These are phyloP conservation scores for Blastocystis sp. DNA, from an alignment of 352 stramenopile genomes.

Conservation along the genomic window DNA sequence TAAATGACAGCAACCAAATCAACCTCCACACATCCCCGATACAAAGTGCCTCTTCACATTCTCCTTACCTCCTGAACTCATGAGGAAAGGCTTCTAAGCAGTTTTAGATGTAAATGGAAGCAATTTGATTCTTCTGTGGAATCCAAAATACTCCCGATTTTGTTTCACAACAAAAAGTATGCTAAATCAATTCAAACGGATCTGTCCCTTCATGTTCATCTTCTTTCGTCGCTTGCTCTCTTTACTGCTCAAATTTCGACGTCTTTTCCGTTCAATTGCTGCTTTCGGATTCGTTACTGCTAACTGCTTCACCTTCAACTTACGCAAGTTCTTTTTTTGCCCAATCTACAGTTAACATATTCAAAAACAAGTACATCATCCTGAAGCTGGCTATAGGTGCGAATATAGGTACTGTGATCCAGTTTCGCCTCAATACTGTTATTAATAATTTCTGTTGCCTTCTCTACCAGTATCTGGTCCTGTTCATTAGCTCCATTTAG, in stretches of 20 bases:
- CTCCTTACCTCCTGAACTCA: neutral
- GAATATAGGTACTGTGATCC: slow-evolving; percentile 7
- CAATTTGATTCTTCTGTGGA: too few species aligned
- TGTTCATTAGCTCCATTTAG: neutral
- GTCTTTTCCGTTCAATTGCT: neutral
- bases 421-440: slow-evolving; percentile 17
- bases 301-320: slow-evolving; percentile 33
- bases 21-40: slow-evolving; percentile 64
- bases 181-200: slow-evolving; percentile 5
- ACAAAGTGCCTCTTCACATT: slow-evolving; percentile 56
- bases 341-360: slow-evolving; percentile 6
- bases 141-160: neutral
- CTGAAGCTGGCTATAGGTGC: slow-evolving; percentile 14
- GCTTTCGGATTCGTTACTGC: slow-evolving; percentile 18
- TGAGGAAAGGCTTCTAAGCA: neutral
- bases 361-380: neutral
- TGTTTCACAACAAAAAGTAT: neutral
- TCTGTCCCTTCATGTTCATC: slow-evolving; percentile 61
- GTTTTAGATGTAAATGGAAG: neutral
- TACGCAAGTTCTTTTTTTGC: slow-evolving; percentile 11
- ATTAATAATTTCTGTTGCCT: neutral
- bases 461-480: neutral
- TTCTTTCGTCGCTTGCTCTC: slow-evolving; percentile 35
- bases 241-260: neutral
- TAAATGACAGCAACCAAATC: neutral